phyloP scores from a whole-genome alignment of 2,329 filamentous ascomycete species.

The Phaeosphaeriaceae sp. region DNA sequence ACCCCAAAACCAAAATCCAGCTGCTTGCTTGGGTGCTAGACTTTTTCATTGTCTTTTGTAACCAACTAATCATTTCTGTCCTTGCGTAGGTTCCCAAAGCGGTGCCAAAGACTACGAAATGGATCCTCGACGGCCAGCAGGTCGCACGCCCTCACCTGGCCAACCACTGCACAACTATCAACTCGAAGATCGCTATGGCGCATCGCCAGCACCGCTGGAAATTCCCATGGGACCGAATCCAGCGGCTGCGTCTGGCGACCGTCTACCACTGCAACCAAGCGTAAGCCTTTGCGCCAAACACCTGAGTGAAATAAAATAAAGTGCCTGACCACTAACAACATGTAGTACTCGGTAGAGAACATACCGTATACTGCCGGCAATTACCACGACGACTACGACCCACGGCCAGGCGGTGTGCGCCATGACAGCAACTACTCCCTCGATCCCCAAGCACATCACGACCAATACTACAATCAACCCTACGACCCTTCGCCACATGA shows the following conservation, averaged over 20 bases:
- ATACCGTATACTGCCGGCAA: constrained; percentile 70
- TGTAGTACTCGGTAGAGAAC: constrained; percentile 73
- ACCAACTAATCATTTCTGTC: constrained; percentile 18
- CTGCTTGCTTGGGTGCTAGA: constrained; percentile 6
- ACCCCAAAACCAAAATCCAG: neutral
- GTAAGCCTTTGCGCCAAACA: constrained; percentile 58
- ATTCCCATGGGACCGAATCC: constrained; percentile 70
- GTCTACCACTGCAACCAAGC: constrained; percentile 82
- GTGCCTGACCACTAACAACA: constrained; percentile 12
- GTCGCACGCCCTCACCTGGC: constrained; percentile 74
- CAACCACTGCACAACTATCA: constrained; percentile 80
- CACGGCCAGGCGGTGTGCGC: constrained; percentile 56
- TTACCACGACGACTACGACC: constrained; percentile 59
- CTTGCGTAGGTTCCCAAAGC: constrained; percentile 25
- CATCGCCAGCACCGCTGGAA: constrained; percentile 62
- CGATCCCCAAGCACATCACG: constrained; percentile 84
- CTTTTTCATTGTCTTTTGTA: constrained; percentile 1
- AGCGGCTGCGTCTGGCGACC: constrained; percentile 70
- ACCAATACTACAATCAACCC: constrained; percentile 82
- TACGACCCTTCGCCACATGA: constrained; percentile 74
- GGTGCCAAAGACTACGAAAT: constrained; percentile 48
- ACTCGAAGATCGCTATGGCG: constrained; percentile 76
- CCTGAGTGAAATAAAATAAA: neutral
- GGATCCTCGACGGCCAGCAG: constrained; percentile 58
- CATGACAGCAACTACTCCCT: constrained; percentile 71